Evolutionary conservation across 768 basidiomycete species (phyloP).

Genomic region (Tephrocybe sp.): DNA sequence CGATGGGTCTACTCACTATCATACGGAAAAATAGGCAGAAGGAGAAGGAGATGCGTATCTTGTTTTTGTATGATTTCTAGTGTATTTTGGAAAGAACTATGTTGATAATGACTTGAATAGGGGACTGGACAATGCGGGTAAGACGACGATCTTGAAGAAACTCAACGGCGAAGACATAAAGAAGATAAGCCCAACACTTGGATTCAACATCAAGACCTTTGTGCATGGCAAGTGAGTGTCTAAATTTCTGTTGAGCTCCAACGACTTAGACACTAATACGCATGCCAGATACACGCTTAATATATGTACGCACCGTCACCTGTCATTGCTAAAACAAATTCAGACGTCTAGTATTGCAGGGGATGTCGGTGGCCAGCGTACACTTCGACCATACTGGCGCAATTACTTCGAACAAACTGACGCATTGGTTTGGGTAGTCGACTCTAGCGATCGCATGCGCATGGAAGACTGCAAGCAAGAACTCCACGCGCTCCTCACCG

Average conservation of each 20-base stretch:
- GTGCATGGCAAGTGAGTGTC: constrained; percentile 74
- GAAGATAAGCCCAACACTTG: constrained; percentile 88
- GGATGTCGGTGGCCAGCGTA: constrained; percentile 98
- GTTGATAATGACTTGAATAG: constrained; percentile 40
- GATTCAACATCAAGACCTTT: constrained; percentile 99
- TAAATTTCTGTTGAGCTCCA: background rate
- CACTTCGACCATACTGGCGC: constrained; percentile 95
- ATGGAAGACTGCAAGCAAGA: constrained; percentile 90
- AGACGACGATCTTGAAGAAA: constrained; percentile 97
- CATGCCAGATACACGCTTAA: constrained; percentile 68
- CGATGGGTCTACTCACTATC: constrained; percentile 94
- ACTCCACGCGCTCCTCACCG: constrained; percentile 79
- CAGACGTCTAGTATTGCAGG: constrained; percentile 45
- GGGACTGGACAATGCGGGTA: constrained; percentile 97
- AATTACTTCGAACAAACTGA: constrained; percentile 99
- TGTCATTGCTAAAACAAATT: background rate
- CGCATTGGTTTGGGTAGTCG: constrained; percentile 98
- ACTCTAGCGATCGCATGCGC: constrained; percentile 89
- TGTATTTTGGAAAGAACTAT: constrained; percentile 3
- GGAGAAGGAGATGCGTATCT: constrained; percentile 93
- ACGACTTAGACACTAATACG: background rate
- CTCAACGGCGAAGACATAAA: constrained; percentile 90
- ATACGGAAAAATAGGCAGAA: constrained; percentile 95
- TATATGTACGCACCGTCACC: constrained; percentile 58
- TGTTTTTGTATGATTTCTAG: constrained; percentile 64